phyloP scores from a whole-genome alignment of 2,329 filamentous ascomycete species.

The Fusarium pilosicola region DNA sequence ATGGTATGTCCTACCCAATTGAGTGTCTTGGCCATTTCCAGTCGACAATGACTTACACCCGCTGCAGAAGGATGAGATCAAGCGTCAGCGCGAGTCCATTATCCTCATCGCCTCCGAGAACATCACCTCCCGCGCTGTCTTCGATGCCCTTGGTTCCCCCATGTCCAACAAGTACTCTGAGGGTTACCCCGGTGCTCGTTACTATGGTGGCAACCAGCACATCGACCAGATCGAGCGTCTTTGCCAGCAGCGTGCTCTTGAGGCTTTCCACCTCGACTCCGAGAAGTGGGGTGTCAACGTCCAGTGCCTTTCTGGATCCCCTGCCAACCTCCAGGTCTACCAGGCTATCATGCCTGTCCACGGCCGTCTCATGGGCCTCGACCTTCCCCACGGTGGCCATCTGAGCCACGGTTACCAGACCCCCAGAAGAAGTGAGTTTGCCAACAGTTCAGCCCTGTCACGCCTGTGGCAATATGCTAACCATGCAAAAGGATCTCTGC shows the following conservation, averaged over 20 bases:
- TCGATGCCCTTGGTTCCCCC: constrained; percentile 93
- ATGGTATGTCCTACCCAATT: constrained; percentile 73
- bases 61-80: constrained; percentile 83
- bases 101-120: constrained; percentile 99
- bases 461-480: constrained; percentile 5
- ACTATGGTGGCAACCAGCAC: constrained; percentile 99
- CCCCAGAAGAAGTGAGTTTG: constrained; percentile 79
- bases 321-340: constrained; percentile 98
- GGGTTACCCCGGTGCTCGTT: constrained; percentile 96
- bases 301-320: constrained; percentile 90
- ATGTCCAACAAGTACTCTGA: constrained; percentile 99
- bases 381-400: constrained; percentile 93
- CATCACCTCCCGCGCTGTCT: constrained; percentile 97
- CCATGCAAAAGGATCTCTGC: constrained; percentile 77
- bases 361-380: constrained; percentile 95
- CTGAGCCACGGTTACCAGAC: constrained; percentile 98
- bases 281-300: constrained; percentile 99
- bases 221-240: constrained; percentile 96
- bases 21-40: not conserved
- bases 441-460: not conserved
- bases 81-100: constrained; percentile 98
- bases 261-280: constrained; percentile 86
- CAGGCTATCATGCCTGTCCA: constrained; percentile 96
- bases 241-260: constrained; percentile 92
- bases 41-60: constrained; percentile 44